Conservation (phyloP, 306 rosid species). For the Aeschynomene evenia region DNA sequence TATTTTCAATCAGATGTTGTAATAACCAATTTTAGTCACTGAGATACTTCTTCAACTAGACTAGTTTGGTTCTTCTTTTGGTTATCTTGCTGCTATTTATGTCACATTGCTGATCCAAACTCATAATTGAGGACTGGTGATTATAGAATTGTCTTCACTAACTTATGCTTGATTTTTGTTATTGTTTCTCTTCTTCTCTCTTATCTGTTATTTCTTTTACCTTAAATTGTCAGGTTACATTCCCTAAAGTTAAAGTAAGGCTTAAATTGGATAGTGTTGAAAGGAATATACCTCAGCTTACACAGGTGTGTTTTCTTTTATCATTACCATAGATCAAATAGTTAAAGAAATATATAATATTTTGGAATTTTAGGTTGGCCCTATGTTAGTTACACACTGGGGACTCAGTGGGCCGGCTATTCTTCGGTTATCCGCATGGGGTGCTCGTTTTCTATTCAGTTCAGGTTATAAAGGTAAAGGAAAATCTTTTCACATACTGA, state of each 20-base stretch:
- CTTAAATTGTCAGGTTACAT: conserved; percentile 62
- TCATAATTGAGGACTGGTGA: background rate
- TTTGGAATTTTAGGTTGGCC: conserved; percentile 64
- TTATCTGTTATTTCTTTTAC: background rate
- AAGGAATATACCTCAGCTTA: conserved; percentile 66
- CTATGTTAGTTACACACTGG: conserved; percentile 93
- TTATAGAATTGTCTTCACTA: background rate
- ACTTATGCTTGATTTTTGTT: background rate
- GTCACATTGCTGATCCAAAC: conserved; percentile 13
- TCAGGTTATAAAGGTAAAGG: conserved; percentile 66
- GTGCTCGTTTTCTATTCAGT: conserved; percentile 73
- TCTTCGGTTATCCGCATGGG: conserved; percentile 96
- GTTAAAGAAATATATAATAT: conserved; percentile 20
- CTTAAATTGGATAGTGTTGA: conserved; percentile 59
- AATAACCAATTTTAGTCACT: background rate
- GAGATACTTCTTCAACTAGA: background rate
- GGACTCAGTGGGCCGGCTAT: conserved; percentile 94
- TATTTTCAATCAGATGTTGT: background rate
- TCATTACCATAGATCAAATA: conserved; percentile 16
- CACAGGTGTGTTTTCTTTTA: conserved; percentile 59
- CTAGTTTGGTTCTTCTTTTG: background rate
- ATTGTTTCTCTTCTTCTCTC: background rate
- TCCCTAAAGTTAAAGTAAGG: conserved; percentile 75
- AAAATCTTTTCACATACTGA: background rate
- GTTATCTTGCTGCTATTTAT: background rate